Percentiles rank a stretch among this genome's conserved stretches.
Conservation (phyloP, 2,329 filamentous ascomycete genomes). For the Botrytis aclada region DNA sequence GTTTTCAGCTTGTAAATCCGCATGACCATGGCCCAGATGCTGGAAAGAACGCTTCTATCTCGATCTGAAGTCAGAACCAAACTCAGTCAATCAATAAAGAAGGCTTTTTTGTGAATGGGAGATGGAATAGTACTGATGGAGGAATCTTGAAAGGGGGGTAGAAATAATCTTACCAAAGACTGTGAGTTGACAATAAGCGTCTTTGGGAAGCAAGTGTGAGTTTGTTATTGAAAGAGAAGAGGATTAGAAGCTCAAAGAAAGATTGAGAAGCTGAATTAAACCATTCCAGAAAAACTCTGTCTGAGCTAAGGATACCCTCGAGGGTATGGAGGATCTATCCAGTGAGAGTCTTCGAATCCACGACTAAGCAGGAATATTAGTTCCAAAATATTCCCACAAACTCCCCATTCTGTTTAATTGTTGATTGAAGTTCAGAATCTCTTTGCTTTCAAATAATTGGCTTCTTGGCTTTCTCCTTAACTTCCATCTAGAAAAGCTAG, state of each 20-base stretch:
- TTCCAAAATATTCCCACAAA: not conserved
- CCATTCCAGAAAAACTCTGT: not conserved
- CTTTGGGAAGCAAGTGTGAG: not conserved
- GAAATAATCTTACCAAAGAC: not conserved
- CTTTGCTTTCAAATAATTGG: not conserved
- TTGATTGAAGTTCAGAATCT: not conserved
- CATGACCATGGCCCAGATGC: not conserved
- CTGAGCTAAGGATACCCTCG: slow-evolving; percentile 2
- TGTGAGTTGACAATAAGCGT: not conserved
- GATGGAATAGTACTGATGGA: not conserved
- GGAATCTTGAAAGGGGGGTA: not conserved
- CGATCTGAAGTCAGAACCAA: not conserved
- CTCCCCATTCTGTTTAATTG: not conserved
- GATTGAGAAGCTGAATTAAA: not conserved
- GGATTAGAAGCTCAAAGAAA: not conserved
- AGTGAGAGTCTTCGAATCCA: not conserved
- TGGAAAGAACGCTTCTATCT: not conserved
- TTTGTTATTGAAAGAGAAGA: not conserved
- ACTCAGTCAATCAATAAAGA: not conserved
- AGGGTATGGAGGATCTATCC: not conserved
- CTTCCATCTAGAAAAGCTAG: no score
- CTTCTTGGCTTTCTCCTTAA: not conserved
- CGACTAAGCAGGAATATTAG: not conserved
- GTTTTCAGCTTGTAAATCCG: not conserved
- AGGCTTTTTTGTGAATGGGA: not conserved